Evolutionary conservation across 1,284 basidiomycete species (phyloP).

Genomic region (Cryptococcus maquisensis): DNA sequence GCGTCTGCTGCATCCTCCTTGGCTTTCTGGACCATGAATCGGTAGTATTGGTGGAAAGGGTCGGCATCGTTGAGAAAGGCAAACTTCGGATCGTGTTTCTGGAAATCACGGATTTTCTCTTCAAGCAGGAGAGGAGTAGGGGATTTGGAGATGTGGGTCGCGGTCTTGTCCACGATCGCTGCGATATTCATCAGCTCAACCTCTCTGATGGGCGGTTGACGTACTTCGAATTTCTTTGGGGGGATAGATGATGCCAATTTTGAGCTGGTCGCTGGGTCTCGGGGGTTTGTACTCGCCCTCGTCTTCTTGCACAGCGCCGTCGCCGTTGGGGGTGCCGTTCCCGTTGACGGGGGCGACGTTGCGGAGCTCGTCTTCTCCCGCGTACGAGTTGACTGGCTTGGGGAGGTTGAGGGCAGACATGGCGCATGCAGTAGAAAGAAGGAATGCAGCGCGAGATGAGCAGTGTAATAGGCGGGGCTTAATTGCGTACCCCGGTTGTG

Average conservation of each 20-base stretch:
- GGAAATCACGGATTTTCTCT: slow-evolving; percentile 90
- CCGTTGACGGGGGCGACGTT: slow-evolving; percentile 17
- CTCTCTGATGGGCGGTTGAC: slow-evolving; percentile 29
- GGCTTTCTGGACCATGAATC: slow-evolving; percentile 72
- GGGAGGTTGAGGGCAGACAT: slow-evolving; percentile 40
- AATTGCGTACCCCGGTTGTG: too few species aligned
- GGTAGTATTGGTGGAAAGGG: slow-evolving; percentile 96
- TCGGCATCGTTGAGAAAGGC: slow-evolving; percentile 87
- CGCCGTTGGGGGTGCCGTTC: slow-evolving; percentile 11
- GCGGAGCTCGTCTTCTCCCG: slow-evolving; percentile 43
- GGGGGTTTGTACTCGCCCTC: slow-evolving; percentile 37
- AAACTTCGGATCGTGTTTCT: slow-evolving; percentile 92
- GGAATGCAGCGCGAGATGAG: neutral
- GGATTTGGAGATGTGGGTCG: slow-evolving; percentile 85
- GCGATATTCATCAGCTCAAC: slow-evolving; percentile 12
- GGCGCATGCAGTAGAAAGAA: neutral
- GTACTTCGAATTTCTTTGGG: slow-evolving; percentile 87
- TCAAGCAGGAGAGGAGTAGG: slow-evolving; percentile 85
- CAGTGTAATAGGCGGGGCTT: neutral
- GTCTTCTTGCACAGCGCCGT: slow-evolving; percentile 13
- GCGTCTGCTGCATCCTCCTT: slow-evolving; percentile 64
- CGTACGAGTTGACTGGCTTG: slow-evolving; percentile 45
- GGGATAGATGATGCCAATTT: slow-evolving; percentile 81
- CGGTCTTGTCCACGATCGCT: slow-evolving; percentile 96
- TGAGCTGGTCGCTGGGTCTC: slow-evolving; percentile 58